Evolutionary conservation across 306 rosid species (phyloP), one percentile per base, ranked within the genome.

Genomic region (Prunus mongolica): DNA sequence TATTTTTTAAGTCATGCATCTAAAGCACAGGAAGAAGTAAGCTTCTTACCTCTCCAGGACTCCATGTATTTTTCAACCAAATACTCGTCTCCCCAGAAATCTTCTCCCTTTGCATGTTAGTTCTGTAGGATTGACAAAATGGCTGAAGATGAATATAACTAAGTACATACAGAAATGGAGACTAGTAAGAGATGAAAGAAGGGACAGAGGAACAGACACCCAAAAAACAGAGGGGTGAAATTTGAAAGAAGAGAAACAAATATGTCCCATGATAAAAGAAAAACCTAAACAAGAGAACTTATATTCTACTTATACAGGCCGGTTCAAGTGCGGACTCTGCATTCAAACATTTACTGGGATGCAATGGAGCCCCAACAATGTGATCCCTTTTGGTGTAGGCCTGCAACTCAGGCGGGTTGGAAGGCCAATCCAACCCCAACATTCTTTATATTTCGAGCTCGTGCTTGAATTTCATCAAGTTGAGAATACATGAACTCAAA

Each of bases 61-160:
- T 81, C 97, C 97, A 94, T 84, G 81, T 91, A 73, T 87, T 86
- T 88, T 87, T 89, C 56, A 87, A 82, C 98, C 97, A 94, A 62
- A 91, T 82, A 78, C 80, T 83, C 24, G 16, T 45, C 76, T 87
- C 91, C 64, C 76, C 84, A 12, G 91, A 80, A 54, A 20, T 56
- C 41, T 71, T 82, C 79, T 86, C 91, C 45, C 8, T 72, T 44
- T 81, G 87, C 25, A 81, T 27, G 74, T 84, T 69, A 54, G 70
- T 78, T 78, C 96, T 93, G 90, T 86, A 84, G 55, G 63, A 86
- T 41, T 27, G 22, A 44, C 18, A 46, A 65, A 12, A 19, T 58
- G 62, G 28, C 60, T 13, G 68, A 68, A 27, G 3, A 79, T 67
- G 38, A 44, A 50, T 46, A 50, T 44, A 16, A 71, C 56, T 32